Conservation (phyloP, 2,329 filamentous ascomycete species). For the Aspergillus pseudoglaucus region DNA sequence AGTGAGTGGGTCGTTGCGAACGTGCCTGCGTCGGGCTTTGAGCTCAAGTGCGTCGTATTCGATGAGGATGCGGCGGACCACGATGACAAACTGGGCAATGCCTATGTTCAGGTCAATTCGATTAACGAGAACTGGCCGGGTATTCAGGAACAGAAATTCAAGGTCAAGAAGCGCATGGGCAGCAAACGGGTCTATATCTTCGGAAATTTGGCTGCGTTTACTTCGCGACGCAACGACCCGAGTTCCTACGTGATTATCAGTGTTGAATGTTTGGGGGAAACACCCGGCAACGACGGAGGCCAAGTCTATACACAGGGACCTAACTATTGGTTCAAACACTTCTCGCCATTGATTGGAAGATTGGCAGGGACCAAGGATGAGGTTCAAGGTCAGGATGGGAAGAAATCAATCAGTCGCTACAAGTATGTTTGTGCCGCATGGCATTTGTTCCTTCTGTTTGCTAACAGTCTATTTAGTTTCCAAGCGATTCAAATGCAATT, state of each 20-base stretch:
- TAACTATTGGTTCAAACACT: constrained; percentile 72
- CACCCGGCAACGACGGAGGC: constrained; percentile 58
- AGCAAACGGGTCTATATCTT: constrained; percentile 81
- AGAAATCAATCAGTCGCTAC: constrained; percentile 61
- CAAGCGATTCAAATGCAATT: constrained; percentile 90
- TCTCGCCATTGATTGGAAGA: constrained; percentile 80
- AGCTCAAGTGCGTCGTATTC: constrained; percentile 76
- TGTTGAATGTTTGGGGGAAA: constrained; percentile 69
- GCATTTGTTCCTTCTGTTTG: not conserved
- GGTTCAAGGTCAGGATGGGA: constrained; percentile 49
- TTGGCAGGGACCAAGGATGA: constrained; percentile 65
- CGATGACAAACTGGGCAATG: constrained; percentile 83
- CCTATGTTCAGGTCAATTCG: constrained; percentile 59
- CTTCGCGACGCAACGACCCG: constrained; percentile 58
- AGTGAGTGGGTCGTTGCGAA: constrained; percentile 84
- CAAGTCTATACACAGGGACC: constrained; percentile 75
- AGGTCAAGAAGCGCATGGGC: constrained; percentile 70
- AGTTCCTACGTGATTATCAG: constrained; percentile 66
- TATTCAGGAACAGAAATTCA: constrained; percentile 57
- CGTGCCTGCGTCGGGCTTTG: constrained; percentile 72
- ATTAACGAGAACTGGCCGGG: constrained; percentile 63
- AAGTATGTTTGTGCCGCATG: constrained; percentile 52
- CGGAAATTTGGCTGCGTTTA: constrained; percentile 59
- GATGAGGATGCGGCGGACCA: constrained; percentile 84
- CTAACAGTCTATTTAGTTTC: constrained; percentile 54